Evolutionary conservation across 495 filamentous ascomycete genomes (phyloP).

Genomic region (Tuber brumale): DNA sequence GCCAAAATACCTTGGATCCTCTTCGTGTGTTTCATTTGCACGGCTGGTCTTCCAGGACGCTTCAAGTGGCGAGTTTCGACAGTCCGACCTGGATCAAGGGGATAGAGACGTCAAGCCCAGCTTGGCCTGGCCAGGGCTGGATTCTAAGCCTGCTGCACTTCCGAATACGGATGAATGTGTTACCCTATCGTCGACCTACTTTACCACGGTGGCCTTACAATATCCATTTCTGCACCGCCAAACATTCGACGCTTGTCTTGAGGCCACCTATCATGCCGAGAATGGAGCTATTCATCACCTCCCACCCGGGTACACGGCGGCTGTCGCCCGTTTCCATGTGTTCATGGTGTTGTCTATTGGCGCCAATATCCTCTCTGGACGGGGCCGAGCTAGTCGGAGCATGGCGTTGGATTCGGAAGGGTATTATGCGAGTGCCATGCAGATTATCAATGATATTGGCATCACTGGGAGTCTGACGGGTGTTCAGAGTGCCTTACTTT

Average conservation of each 20-base stretch:
- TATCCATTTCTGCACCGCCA: slow-evolving; percentile 40
- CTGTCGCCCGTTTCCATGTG: slow-evolving; percentile 39
- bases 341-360: slow-evolving; percentile 41
- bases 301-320: slow-evolving; percentile 29
- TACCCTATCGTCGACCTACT: slow-evolving; percentile 27
- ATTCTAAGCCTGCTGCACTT: slow-evolving; percentile 24
- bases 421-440: slow-evolving; percentile 39
- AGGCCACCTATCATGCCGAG: slow-evolving; percentile 24
- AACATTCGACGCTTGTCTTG: slow-evolving; percentile 37
- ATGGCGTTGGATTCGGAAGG: slow-evolving; percentile 36
- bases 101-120: slow-evolving; percentile 16
- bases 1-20: slow-evolving; percentile 39
- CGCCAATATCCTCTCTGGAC: slow-evolving; percentile 33
- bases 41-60: slow-evolving; percentile 34
- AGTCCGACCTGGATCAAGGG: slow-evolving; percentile 13
- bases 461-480: slow-evolving; percentile 38
- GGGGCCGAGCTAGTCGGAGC: background rate
- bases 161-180: slow-evolving; percentile 34
- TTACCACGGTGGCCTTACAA: slow-evolving; percentile 36
- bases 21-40: slow-evolving; percentile 36
- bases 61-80: slow-evolving; percentile 17
- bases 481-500: slow-evolving; percentile 31
- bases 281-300: slow-evolving; percentile 16
- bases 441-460: slow-evolving; percentile 27
- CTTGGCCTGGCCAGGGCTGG: slow-evolving; percentile 21